Base-by-base conservation (phyloP, 192 early-diverging fungal genomes). In the Oehlia diaphana region DNA sequence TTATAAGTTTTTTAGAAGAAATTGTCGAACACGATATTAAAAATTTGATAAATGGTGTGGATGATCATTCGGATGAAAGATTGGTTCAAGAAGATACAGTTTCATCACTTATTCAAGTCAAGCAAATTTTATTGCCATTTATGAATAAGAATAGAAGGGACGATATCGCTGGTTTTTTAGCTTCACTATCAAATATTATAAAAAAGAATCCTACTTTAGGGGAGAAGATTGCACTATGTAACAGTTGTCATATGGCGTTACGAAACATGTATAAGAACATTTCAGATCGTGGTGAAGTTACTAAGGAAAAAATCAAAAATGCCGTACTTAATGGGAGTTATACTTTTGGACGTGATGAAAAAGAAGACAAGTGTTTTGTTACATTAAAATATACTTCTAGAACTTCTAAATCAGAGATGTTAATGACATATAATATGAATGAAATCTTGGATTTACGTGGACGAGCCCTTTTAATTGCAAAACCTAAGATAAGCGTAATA, bases 31-130 rank as follows among this genome's bases (percentile, higher is more conserved):
- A 81, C 39, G 80, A 75, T 47, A 28, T 81, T 53, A 76, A 81
- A 23, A 81, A 81, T 76, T 67, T 75, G 53, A 81, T 81, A 71
- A 81, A 81, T 63, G 75, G 65, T 16, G 80, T 77, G 44, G 80
- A 81, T 39, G 80, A 80, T 12, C 71, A 74, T 53, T 66, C 79
- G 16, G 80, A 81, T 53, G 80, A 78, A 68, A 64, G 66, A 33
- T 69, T 71, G 14, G 62, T 79, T 31, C 77, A 79, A 63, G 73
- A 81, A 19, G 80, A 81, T 61, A 76, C 73, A 3, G 66, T 81
- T 5, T 68, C 65, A 14, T 69, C 80, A 6, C 44, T 70, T 23
- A 70, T 81, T 61, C 49, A 81, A 81, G 76, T 81, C 50, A 71
- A 69, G 10, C 80, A 81, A 63, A 77, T 68, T 44, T 23, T 76